Conservation (phyloP, 352 stramenopile species). For the Phytopythium oedochilum region DNA sequence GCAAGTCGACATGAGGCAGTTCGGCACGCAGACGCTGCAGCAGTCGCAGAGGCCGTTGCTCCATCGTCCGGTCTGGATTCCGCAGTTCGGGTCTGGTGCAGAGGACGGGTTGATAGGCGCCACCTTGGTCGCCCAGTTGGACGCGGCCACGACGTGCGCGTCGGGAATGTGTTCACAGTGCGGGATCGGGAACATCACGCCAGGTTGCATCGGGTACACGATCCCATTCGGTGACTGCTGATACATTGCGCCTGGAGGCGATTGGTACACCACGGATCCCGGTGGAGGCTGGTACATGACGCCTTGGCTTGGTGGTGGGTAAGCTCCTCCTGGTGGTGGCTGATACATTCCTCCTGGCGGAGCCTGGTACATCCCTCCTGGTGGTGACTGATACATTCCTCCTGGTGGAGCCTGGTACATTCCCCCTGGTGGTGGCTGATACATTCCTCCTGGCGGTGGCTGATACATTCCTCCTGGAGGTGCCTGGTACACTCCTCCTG, state of each 20-base stretch:
- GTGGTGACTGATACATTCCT: neutral
- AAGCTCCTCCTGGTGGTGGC: too few species aligned
- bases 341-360: neutral
- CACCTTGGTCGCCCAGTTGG: conserved; percentile 2
- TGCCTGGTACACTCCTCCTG: neutral
- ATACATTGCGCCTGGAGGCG: neutral
- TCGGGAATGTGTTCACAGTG: neutral
- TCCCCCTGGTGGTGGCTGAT: neutral
- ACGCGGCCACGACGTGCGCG: neutral
- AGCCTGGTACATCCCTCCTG: conserved; percentile 1
- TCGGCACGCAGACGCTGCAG: conserved; percentile 21
- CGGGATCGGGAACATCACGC: neutral
- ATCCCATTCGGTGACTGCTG: neutral
- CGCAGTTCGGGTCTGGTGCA: neutral
- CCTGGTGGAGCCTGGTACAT: neutral
- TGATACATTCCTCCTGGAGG: neutral
- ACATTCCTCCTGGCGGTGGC: neutral
- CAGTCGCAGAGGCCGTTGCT: conserved; percentile 21
- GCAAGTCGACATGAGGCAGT: conserved; percentile 20
- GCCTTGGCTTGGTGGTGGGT: too few species aligned
- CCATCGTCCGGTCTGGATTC: conserved; percentile 10
- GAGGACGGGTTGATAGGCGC: neutral
- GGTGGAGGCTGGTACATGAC: neutral
- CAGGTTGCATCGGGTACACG: neutral
- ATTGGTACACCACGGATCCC: neutral